Conservation (phyloP, 306 rosid genomes). For the Corylus avellana region DNA sequence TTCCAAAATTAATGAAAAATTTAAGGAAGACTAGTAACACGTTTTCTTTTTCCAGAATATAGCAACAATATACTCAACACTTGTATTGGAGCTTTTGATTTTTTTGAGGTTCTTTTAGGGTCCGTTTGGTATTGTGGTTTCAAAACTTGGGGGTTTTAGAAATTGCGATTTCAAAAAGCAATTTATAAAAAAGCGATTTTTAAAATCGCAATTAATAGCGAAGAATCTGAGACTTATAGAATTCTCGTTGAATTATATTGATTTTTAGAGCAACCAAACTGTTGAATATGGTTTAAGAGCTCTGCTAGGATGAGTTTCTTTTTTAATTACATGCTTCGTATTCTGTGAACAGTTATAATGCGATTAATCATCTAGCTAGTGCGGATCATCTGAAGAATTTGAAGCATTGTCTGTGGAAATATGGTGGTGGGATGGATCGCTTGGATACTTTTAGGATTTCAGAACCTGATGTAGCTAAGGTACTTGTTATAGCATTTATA, state of each 20-base stretch:
- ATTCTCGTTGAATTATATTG: background rate
- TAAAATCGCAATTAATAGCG: too few relatives aligned
- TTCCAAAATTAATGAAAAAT: background rate
- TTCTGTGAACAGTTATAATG: slow-evolving; percentile 56
- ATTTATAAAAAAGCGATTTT: too few relatives aligned
- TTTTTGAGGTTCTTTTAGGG: background rate
- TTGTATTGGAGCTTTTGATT: background rate
- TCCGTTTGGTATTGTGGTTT: too few relatives aligned
- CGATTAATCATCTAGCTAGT: slow-evolving; percentile 73
- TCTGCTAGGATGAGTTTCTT: background rate
- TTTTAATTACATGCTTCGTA: slow-evolving; percentile 1
- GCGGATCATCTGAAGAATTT: slow-evolving; percentile 66
- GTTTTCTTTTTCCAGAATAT: too few relatives aligned
- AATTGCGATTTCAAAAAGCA: too few relatives aligned
- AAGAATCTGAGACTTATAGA: background rate
- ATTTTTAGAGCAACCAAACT: background rate
- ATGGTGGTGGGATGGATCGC: slow-evolving; percentile 57
- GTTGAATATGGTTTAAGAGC: background rate
- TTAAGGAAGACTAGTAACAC: background rate
- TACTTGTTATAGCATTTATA: slow-evolving; percentile 14
- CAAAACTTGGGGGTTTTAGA: too few relatives aligned
- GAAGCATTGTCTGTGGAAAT: slow-evolving; percentile 88
- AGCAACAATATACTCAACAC: background rate
- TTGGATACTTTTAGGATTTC: slow-evolving; percentile 53
- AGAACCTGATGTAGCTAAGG: slow-evolving; percentile 68